A percentile compares a stretch with the other conserved stretches of the same genome.
phyloP scores from a whole-genome alignment of 2,329 filamentous ascomycete genomes.

The Alternaria atra region DNA sequence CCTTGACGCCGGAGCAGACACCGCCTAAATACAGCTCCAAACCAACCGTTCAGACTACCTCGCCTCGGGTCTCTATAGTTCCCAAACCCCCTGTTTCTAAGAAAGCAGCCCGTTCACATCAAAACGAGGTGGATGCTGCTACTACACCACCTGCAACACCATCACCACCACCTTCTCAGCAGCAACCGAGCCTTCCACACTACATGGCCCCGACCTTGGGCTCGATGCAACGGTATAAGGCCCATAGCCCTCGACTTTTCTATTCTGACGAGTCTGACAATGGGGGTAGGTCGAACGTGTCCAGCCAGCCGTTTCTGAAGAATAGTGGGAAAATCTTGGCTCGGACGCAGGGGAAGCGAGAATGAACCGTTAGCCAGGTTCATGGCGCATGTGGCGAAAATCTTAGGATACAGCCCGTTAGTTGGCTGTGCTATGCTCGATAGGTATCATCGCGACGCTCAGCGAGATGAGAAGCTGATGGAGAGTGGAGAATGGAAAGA shows the following conservation, averaged over 20 bases:
- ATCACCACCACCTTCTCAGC: background rate
- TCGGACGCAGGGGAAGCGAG: background rate
- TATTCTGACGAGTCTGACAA: constrained; percentile 4
- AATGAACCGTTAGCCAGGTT: background rate
- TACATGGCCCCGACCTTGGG: background rate
- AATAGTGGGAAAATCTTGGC: constrained; percentile 7
- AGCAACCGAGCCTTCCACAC: background rate
- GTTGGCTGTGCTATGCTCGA: background rate
- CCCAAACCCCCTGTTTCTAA: background rate
- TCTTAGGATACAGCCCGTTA: too few species aligned
- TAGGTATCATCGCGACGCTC: background rate
- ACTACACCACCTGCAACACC: background rate
- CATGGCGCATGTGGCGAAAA: too few species aligned
- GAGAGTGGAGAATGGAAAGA: background rate
- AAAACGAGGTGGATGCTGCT: background rate
- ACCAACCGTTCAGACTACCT: background rate
- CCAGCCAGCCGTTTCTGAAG: background rate
- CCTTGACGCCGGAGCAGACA: background rate
- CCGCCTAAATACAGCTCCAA: background rate
- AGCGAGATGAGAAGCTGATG: background rate
- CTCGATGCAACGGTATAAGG: background rate
- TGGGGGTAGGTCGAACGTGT: background rate
- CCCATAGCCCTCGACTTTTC: constrained; percentile 8
- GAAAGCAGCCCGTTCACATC: background rate
- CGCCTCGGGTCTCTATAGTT: background rate